A percentile compares a stretch with the other conserved stretches of the same genome.
These are phyloP conservation scores for Fusarium sp. DNA, from an alignment of 2,329 filamentous ascomycete species.

Conservation along the genomic window DNA sequence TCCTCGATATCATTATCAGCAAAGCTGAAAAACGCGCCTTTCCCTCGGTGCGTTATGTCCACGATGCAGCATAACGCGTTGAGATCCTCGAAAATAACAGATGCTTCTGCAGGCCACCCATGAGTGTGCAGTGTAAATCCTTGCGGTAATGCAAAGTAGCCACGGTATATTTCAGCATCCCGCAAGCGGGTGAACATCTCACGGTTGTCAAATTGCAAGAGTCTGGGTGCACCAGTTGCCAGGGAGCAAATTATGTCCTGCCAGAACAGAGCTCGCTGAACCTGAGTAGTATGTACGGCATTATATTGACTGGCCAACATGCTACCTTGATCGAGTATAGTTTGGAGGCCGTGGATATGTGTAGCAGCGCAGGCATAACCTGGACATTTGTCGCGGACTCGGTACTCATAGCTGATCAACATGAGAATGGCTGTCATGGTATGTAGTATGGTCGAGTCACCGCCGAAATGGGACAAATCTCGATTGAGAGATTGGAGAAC, in stretches of 20 bases:
- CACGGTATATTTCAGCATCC: not conserved
- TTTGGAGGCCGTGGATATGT: not conserved
- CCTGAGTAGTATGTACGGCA: not conserved
- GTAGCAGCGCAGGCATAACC: not conserved
- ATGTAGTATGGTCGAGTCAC: not conserved
- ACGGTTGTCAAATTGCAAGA: not conserved
- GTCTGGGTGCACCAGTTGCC: not conserved
- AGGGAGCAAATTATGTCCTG: conserved; percentile 10
- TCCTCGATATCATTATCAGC: rapidly evolving
- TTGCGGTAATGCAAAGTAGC: not conserved
- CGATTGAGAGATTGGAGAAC: not conserved
- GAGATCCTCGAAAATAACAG: not conserved
- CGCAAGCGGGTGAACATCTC: not conserved
- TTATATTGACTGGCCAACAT: not conserved
- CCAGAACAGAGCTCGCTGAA: conserved; percentile 4
- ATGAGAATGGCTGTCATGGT: not conserved
- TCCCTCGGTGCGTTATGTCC: not conserved
- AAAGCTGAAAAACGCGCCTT: rapidly evolving
- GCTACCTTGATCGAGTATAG: not conserved
- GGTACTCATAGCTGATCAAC: conserved; percentile 3
- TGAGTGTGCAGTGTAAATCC: rapidly evolving
- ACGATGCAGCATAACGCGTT: not conserved
- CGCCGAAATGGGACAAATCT: not conserved
- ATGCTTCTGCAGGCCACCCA: not conserved
- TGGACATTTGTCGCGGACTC: not conserved